These are phyloP conservation scores for Teratosphaeria zuluensis DNA, from an alignment of 2,329 filamentous ascomycete genomes.

Conservation along the genomic window DNA sequence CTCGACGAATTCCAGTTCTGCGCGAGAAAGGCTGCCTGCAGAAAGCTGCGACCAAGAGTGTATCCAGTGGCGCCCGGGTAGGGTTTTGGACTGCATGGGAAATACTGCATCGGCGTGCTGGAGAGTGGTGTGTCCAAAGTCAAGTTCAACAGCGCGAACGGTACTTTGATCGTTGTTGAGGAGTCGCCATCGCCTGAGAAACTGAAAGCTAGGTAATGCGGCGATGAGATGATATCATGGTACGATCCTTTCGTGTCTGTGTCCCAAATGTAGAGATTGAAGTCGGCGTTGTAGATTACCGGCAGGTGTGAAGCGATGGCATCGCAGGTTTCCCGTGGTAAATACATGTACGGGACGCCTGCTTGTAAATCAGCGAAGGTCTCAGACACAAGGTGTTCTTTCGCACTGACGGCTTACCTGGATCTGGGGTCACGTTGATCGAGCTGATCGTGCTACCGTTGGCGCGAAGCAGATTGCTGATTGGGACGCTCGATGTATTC, in stretches of 20 bases:
- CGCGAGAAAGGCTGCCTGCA: conserved; percentile 40
- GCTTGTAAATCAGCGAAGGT: neutral
- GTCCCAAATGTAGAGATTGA: conserved; percentile 23
- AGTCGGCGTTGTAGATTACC: conserved; percentile 13
- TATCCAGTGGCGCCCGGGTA: conserved; percentile 20
- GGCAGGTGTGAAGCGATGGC: conserved; percentile 20
- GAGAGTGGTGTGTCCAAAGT: conserved; percentile 32
- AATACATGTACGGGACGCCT: conserved; percentile 17
- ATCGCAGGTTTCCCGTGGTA: conserved; percentile 21
- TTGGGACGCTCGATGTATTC: conserved; percentile 10
- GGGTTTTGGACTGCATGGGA: conserved; percentile 30
- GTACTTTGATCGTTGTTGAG: conserved; percentile 34
- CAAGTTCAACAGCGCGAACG: conserved; percentile 26
- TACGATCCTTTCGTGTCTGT: conserved; percentile 21
- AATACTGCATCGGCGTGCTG: conserved; percentile 27
- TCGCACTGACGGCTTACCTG: conserved; percentile 2
- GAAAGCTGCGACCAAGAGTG: conserved; percentile 36
- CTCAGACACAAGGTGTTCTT: neutral
- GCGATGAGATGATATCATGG: conserved; percentile 31
- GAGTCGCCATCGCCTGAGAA: conserved; percentile 18
- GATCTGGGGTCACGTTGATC: conserved; percentile 11
- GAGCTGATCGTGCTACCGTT: conserved; percentile 2
- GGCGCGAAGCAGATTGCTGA: conserved; percentile 1
- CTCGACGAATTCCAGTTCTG: conserved; percentile 29
- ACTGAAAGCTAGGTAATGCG: conserved; percentile 32